Evolutionary conservation across 169 alveolate species (phyloP), one percentile per base, ranked within the genome.

Genomic region (Fabrea salina): DNA sequence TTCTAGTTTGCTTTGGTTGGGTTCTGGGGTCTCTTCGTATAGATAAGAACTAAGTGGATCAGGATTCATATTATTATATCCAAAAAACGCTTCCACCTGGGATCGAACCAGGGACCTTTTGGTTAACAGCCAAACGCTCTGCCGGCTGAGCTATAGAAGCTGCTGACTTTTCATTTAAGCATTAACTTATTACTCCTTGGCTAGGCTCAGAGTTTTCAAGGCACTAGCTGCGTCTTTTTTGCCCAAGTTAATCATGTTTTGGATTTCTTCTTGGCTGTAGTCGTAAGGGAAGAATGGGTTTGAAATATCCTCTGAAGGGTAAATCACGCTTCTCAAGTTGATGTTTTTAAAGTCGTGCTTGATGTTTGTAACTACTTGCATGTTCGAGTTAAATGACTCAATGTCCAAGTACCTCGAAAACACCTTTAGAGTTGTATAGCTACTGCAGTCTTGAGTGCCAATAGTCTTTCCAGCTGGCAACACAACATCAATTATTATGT

Each of bases 61-160:
- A 11, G 53, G 16, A 11, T 11, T 44, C 16, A 11, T 44, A 44
- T 11, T 44, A 44, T n/a, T n/a, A n/a, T n/a, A n/a, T n/a, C n/a
- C n/a, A 58, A 70, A 41, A 70, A 51, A 44, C 80, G 56, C 88
- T 66, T 82, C 87, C 82, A 77, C 85, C 79, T 82, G 88, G 88
- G 88, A 43, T 82, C 82, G 88, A 82, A 82, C 88, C 88, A 82
- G 79, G 85, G 88, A 82, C 88, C 88, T 82, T 64, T 68, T 70
- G 88, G 88, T 82, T 82, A 82, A 82, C 88, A 82, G 88, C 88
- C 88, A 70, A 68, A 82, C 85, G 88, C 88, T 82, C 88, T 82
- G 80, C 88, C 88, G 50, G 61, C 88, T 82, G 88, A 82, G 88
- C 88, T 82, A 82, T 77, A 78, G 58, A 79, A 57, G 86, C 80